phyloP scores from a whole-genome alignment of 805 yeast species.

The Barnettozyma populi region DNA sequence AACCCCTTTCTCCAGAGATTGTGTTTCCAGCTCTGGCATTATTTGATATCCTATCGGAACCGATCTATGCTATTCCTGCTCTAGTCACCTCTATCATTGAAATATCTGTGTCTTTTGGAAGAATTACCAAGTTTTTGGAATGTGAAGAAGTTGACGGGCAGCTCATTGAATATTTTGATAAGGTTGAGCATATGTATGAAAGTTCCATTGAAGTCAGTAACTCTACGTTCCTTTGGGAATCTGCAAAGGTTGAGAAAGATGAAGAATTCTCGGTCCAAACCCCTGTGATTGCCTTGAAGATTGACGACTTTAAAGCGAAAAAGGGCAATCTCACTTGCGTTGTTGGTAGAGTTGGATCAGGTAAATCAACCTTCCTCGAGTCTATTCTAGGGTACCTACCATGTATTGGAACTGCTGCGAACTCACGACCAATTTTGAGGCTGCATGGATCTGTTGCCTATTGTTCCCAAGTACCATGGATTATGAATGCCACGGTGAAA shows the following conservation, averaged over 20 bases:
- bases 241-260: constrained; percentile 19
- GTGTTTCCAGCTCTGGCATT: constrained; percentile 65
- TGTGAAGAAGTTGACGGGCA: constrained; percentile 41
- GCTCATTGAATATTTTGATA: constrained; percentile 25
- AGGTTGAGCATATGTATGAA: constrained; percentile 14
- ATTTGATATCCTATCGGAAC: constrained; percentile 52
- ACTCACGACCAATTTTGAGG: constrained; percentile 37
- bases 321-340: constrained; percentile 81
- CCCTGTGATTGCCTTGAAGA: constrained; percentile 46
- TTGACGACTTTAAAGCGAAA: constrained; percentile 55
- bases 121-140: constrained; percentile 45
- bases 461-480: constrained; percentile 94
- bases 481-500: constrained; percentile 87
- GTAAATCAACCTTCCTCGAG: constrained; percentile 79
- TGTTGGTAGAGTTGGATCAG: constrained; percentile 87
- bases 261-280: constrained; percentile 33
- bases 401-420: constrained; percentile 28
- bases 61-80: constrained; percentile 54
- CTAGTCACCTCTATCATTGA: constrained; percentile 54
- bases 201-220: constrained; percentile 39
- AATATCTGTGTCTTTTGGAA: constrained; percentile 49
- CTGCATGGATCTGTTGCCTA: constrained; percentile 80
- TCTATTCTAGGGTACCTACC: constrained; percentile 74
- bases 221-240: constrained; percentile 51
- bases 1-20: constrained; percentile 59